Evolutionary conservation across 352 stramenopile species (phyloP), one percentile per base, ranked within the genome.

Genomic region (Globisporangium takayamanum): DNA sequence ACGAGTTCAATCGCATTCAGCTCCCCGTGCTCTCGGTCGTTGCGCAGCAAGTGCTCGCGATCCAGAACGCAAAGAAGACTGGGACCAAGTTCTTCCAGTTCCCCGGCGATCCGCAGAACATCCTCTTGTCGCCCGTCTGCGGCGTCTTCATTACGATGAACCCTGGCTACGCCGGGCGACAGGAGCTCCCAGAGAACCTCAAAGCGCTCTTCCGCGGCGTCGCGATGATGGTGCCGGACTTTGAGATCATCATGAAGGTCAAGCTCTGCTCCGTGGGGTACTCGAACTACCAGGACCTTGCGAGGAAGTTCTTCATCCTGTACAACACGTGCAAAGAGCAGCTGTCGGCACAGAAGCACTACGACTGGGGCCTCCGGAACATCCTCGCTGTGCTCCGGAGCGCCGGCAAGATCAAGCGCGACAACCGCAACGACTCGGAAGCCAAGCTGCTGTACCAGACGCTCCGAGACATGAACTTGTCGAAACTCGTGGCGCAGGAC

Each of bases 141-240:
- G 96, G 95, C 3, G 99, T 98, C 70, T 99, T 99, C 67, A 99
- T 99, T 64, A 99, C 97, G 2, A 99, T 99, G 97, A 99, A 99
- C 70, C 97, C 97, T 5, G 97, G 97, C 52, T 99, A 99, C 65
- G 96, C 96, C 50, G 97, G 97, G 54, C 87, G 97, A 8, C 96
- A 99, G 67, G 97, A 99, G 66, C 73, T 99, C 2, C 97, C 97
- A 6, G 97, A 99, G 71, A 99, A 99, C 66, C 78, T 99, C 10
- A 99, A 99, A 70, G 95, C 94, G 11, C 74, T 97, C 7, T 97
- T 97, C 63, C 78, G 89, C 50, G 80, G 84, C 36, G 87, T 96
- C 10, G 85, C 89, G 5, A 97, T 97, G 89, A 97, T 97, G 89
- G 88, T 96, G 15, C 89, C 89, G 0, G 88, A 97, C 60, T 90